Percentiles rank a stretch among this genome's conserved stretches.
Conservation (phyloP, 345 rosid species). For the Clausena lansium region DNA sequence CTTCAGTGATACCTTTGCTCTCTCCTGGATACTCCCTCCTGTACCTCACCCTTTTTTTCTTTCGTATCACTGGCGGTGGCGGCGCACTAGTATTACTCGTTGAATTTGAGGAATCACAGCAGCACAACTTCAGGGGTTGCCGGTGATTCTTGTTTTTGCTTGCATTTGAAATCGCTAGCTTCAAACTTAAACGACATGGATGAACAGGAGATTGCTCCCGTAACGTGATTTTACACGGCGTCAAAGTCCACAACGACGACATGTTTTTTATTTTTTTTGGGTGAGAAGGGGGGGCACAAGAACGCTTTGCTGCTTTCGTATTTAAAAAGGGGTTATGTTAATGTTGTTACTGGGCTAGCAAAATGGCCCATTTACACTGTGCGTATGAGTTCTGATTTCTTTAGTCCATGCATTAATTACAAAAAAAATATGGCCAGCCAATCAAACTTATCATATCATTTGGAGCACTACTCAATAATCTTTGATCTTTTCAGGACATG, state of each 20-base stretch:
- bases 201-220: not conserved
- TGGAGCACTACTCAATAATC: too few relatives aligned
- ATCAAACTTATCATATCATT: too few relatives aligned
- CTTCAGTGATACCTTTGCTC: conserved; percentile 76
- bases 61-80: conserved; percentile 40
- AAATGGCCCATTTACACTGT: not conserved
- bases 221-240: not conserved
- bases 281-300: too few relatives aligned
- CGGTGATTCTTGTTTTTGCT: not conserved
- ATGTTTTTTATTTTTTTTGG: not conserved
- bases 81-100: conserved; percentile 12
- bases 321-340: not conserved
- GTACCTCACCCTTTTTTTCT: conserved; percentile 50
- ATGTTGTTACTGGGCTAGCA: not conserved
- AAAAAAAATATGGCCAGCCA: too few relatives aligned
- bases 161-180: conserved; percentile 2
- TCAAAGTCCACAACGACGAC: not conserved
- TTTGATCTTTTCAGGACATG: not conserved
- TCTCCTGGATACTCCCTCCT: conserved; percentile 86
- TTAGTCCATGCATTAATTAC: too few relatives aligned
- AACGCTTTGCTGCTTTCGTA: not conserved
- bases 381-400: not conserved
- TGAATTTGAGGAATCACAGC: conserved; percentile 24
- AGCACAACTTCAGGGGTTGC: conserved; percentile 15
- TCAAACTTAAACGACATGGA: not conserved